Evolutionary conservation across 2,329 filamentous ascomycete genomes (phyloP), one percentile per base, ranked within the genome.

Genomic region (Phaeosphaeria sp.): DNA sequence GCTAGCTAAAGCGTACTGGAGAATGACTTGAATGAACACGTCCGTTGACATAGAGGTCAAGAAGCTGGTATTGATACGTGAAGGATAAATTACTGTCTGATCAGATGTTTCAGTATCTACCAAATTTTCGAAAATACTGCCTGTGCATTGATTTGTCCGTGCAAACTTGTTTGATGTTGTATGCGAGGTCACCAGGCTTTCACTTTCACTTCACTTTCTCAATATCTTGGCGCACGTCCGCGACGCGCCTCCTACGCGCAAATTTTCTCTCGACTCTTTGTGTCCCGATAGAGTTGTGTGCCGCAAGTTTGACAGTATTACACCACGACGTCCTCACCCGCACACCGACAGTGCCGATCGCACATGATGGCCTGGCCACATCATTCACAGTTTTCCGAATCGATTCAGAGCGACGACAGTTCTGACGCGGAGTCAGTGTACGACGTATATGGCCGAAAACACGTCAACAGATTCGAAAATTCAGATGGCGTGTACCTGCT

Each of bases 401-500:
- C 11, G 30, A 13, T 13, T 36, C 30, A 36, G 3, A 6, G 11
- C 11, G 30, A 36, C 18, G 18, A 44, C 42, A 27, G 39, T 15
- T 24, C 30, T 11, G 48, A 50, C 20, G 20, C 8, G 2, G 49
- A 43, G 39, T 6, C 44, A 18, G 49, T 20, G 3, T 33, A 36
- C 17, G 52, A 54, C 45, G 24, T 50, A 15, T 21, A 36, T 44
- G 45, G 36, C 11, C 52, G 36, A n/a, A 33, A 49, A 18, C 45
- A 49, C 25, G 46, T 49, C n/a, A 33, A 46, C 11, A 11, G 20
- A n/a, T 15, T 24, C 22, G 27, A 21, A 7, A 43, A 54, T 11
- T 33, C 22, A 1, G 46, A 55, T n/a, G 52, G 33, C 21, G 15
- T 72, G 1, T 57, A 59, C 49, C 61, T 66, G 22, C 45, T 74